phyloP scores from a whole-genome alignment of 2,329 filamentous ascomycete species.

The Lasiodiplodia theobromae region DNA sequence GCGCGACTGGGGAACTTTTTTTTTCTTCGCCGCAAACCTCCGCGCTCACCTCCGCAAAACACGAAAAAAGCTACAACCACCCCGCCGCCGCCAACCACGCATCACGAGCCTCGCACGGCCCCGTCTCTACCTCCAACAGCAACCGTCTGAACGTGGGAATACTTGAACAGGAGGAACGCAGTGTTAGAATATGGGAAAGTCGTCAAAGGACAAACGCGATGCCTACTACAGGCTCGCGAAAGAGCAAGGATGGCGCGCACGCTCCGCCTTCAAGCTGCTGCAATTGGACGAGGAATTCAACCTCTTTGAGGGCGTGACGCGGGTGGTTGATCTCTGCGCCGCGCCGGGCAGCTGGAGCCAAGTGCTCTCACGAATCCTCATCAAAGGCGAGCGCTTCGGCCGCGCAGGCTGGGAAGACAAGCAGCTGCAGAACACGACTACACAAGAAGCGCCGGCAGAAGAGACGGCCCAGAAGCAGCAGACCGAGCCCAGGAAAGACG shows the following conservation, averaged over 20 bases:
- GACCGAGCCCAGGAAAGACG: constrained; percentile 66
- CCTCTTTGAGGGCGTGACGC: constrained; percentile 85
- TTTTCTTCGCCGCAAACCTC: constrained; percentile 27
- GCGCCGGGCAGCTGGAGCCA: constrained; percentile 98
- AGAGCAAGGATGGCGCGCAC: constrained; percentile 97
- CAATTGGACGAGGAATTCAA: constrained; percentile 97
- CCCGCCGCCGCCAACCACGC: constrained; percentile 8
- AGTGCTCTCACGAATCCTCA: constrained; percentile 89
- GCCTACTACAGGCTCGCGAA: constrained; percentile 98
- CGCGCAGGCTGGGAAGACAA: constrained; percentile 86
- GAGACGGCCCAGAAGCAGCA: constrained; percentile 40
- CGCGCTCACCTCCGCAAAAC: constrained; percentile 28
- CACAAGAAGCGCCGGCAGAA: constrained; percentile 28
- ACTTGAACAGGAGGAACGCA: neutral
- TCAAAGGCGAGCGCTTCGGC: constrained; percentile 91
- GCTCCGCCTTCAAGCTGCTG: constrained; percentile 95
- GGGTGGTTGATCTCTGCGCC: constrained; percentile 94
- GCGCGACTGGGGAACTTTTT: constrained; percentile 23
- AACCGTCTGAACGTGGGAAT: no score
- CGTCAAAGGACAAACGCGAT: constrained; percentile 98
- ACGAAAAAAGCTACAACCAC: constrained; percentile 7
- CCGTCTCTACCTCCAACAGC: neutral
- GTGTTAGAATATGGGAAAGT: constrained; percentile 78
- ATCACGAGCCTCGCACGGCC: constrained; percentile 8
- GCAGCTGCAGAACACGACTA: constrained; percentile 69